Base-by-base conservation (phyloP, 2,329 filamentous ascomycete genomes). In the Alternaria hordeiaustralica region DNA sequence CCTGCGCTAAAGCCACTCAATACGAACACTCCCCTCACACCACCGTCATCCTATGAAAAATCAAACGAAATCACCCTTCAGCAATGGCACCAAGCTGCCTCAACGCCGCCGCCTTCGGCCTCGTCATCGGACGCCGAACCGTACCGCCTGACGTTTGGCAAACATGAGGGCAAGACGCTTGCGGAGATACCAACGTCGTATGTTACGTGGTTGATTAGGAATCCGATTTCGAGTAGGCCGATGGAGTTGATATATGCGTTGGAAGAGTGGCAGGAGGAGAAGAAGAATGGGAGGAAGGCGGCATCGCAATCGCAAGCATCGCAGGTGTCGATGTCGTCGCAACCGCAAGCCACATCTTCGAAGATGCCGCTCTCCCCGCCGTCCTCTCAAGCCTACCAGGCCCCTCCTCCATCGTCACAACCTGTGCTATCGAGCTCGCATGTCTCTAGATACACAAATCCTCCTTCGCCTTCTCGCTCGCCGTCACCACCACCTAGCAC, bases 11-110 rank as follows among this genome's bases (percentile, higher is more conserved):
- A 18, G 36, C n/a, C 36, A 10, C 36, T 41, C 7, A 3, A 36
- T 36, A n/a, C 15, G 1, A 41, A 18, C 0, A 18, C n/a, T 0
- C 1, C 36, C 3, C n/a, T 2, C 1, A 41, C 36, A 1, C 36
- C 36, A 0, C 15, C 36, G 1, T 41, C 36, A 11, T 41, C 36
- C n/a, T 8, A 41, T 6, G n/a, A 18, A 0, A 41, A 41, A 41
- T 10, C 15, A 0, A 1, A 41, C 6, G 36, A 0, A 41, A 41
- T 11, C 0, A 41, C 36, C 3, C 36, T 41, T 5, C 36, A 41
- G 5, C n/a, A 18, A 41, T 41, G n/a, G 36, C 36, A 41, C 36
- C 36, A 41, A 41, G 36, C 36, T n/a, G 15, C 33, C 0, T 36
- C 33, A n/a, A 36, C 33, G 15, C 33, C 33, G 15, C 33, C 30